These are phyloP conservation scores for Solanum rostratum DNA, from an alignment of 257 asterid species.

Conservation along the genomic window DNA sequence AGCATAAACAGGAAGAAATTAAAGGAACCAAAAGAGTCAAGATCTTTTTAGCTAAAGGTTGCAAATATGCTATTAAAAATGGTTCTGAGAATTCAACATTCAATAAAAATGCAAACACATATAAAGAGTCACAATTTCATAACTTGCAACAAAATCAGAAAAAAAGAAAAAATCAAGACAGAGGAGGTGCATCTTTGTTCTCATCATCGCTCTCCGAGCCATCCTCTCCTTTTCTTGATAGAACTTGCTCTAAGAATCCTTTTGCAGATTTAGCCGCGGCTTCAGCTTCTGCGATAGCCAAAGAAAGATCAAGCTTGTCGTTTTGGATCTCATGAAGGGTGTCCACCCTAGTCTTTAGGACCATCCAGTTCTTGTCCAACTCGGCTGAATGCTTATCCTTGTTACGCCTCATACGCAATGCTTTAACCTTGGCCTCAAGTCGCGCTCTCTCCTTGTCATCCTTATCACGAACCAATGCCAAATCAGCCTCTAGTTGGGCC, in stretches of 20 bases:
- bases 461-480: background rate
- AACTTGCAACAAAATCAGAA: no score
- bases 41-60: no score
- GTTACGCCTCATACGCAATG: background rate
- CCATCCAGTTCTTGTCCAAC: background rate
- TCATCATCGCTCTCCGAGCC: background rate
- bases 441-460: background rate
- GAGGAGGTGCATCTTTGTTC: background rate
- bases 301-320: background rate
- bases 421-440: background rate
- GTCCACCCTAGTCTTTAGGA: background rate
- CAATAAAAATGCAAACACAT: no score
- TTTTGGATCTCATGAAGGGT: background rate
- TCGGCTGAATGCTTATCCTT: background rate
- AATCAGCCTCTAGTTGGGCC: background rate
- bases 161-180: background rate
- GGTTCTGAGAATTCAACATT: no score
- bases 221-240: background rate
- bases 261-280: background rate
- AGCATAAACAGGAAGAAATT: no score
- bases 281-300: background rate
- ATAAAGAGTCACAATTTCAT: no score
- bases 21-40: no score
- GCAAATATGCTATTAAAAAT: no score
- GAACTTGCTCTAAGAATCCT: background rate